These are phyloP conservation scores for Penicillium paradoxum DNA, from an alignment of 495 filamentous ascomycete genomes.

Conservation along the genomic window DNA sequence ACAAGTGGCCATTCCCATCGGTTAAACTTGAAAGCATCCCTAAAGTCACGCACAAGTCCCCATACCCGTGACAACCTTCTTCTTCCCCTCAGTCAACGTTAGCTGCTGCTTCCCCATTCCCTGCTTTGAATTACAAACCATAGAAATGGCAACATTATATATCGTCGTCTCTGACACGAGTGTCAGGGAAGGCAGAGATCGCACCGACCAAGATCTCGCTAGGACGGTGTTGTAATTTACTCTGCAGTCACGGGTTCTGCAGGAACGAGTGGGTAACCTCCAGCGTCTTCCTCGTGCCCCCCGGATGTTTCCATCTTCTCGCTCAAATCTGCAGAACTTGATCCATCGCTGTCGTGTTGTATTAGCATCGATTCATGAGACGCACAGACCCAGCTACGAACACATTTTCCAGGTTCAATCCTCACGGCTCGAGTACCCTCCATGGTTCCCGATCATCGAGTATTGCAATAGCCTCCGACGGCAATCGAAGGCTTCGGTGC, in stretches of 20 bases:
- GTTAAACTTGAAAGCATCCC: background rate
- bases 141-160: background rate
- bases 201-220: background rate
- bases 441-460: constrained; percentile 14
- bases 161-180: background rate
- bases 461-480: constrained; percentile 23
- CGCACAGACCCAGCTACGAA: background rate
- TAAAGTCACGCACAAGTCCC: background rate
- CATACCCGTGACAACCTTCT: background rate
- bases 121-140: background rate
- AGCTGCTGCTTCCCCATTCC: background rate
- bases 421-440: background rate
- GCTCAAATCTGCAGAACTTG: background rate
- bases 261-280: too few species aligned
- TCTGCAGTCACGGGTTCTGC: background rate
- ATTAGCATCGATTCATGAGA: background rate
- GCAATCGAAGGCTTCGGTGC: constrained; percentile 20
- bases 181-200: background rate
- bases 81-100: background rate
- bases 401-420: background rate
- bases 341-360: background rate
- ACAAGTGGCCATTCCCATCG: background rate
- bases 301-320: background rate
- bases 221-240: background rate
- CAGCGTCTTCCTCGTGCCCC: too few species aligned